These are phyloP conservation scores for Trifolium fragiferum DNA, from an alignment of 306 rosid species.

Conservation along the genomic window DNA sequence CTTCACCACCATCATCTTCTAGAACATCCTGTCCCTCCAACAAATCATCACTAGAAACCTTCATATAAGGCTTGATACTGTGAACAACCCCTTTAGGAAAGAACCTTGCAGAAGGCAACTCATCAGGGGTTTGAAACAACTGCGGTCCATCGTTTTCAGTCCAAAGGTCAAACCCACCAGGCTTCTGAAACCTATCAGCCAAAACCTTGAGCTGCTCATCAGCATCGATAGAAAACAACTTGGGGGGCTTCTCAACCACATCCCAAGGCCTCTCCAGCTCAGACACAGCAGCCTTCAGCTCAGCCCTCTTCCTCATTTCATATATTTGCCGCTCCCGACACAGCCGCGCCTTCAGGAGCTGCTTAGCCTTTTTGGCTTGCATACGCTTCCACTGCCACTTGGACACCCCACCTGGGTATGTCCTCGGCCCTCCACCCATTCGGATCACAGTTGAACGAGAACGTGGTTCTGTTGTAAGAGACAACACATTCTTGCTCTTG, in stretches of 20 bases:
- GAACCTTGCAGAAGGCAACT: conserved; percentile 85
- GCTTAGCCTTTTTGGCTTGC: conserved; percentile 89
- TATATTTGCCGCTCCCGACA: conserved; percentile 87
- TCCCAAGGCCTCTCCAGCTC: conserved; percentile 98
- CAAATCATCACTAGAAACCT: conserved; percentile 47
- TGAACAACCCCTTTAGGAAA: conserved; percentile 97
- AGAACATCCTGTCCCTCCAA: conserved; percentile 31
- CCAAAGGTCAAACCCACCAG: conserved; percentile 95
- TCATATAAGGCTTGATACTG: conserved; percentile 72
- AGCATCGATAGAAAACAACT: conserved; percentile 70
- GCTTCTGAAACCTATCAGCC: conserved; percentile 87
- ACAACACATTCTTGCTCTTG: conserved; percentile 16
- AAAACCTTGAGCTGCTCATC: conserved; percentile 92
- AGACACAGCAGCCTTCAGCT: conserved; percentile 83
- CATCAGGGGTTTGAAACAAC: conserved; percentile 74
- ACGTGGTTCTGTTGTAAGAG: not conserved
- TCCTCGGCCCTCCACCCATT: conserved; percentile 99
- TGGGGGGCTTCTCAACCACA: conserved; percentile 73
- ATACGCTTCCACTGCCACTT: conserved; percentile 99
- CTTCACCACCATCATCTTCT: conserved; percentile 26
- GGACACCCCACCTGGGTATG: conserved; percentile 90
- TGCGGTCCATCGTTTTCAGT: conserved; percentile 81
- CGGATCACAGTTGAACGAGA: conserved; percentile 55
- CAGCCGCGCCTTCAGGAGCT: conserved; percentile 83
- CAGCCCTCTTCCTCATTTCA: conserved; percentile 97